These are phyloP conservation scores for Xylariaceae sp. DNA, from an alignment of 2,329 filamentous ascomycete species.

Conservation along the genomic window DNA sequence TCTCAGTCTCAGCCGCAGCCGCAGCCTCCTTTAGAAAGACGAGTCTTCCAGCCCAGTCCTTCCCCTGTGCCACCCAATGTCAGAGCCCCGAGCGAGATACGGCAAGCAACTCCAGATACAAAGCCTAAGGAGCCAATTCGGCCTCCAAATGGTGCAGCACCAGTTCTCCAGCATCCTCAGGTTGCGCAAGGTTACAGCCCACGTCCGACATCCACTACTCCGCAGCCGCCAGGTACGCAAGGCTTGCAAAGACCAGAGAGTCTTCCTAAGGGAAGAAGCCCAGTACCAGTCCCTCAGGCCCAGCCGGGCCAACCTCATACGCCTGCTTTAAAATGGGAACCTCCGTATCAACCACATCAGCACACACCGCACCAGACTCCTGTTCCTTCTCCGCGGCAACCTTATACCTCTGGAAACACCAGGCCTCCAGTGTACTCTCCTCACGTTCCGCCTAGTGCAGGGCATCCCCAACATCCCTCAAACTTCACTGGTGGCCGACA, in stretches of 20 bases:
- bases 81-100: conserved; percentile 19
- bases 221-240: conserved; percentile 24
- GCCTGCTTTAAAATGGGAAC: conserved; percentile 37
- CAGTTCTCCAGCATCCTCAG: conserved; percentile 37
- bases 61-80: conserved; percentile 16
- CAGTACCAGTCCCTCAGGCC: conserved; percentile 23
- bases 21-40: conserved; percentile 20
- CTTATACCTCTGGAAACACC: conserved; percentile 20
- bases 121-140: conserved; percentile 18
- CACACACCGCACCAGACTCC: conserved; percentile 20
- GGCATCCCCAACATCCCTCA: conserved; percentile 21
- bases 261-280: conserved; percentile 26
- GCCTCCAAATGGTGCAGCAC: conserved; percentile 18
- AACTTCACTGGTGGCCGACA: conserved; percentile 18
- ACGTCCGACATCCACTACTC: conserved; percentile 22
- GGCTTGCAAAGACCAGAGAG: conserved; percentile 30
- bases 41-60: conserved; percentile 18
- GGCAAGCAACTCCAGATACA: conserved; percentile 19
- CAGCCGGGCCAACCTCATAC: conserved; percentile 22
- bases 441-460: conserved; percentile 15
- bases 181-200: conserved; percentile 26
- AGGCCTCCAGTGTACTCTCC: conserved; percentile 25
- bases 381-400: conserved; percentile 25
- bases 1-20: conserved; percentile 8
- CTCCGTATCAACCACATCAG: conserved; percentile 31